Base-by-base conservation (phyloP, 2,329 filamentous ascomycete genomes). In the Fusarium burgessii region DNA sequence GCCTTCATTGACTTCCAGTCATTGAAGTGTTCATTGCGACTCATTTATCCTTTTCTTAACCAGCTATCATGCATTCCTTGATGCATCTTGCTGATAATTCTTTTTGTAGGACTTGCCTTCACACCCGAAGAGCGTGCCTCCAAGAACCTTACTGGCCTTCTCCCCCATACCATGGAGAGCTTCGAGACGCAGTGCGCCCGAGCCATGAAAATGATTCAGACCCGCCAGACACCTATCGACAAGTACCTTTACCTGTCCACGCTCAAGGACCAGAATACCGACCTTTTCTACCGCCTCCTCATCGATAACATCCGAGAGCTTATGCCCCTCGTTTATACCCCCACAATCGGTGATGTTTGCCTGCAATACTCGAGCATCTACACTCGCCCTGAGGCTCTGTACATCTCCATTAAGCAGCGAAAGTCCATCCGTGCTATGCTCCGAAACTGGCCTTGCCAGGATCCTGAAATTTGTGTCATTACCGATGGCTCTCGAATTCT, bases 321-420 rank as follows among this genome's bases (percentile, higher is more conserved):
- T 74, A 95, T 94, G 83, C 93, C 93, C 51, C 85, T 95, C 72
- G 93, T 96, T 77, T 96, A 96, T 84, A 96, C 93, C 20, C 93
- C 93, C 47, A 95, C 93, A 78, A 94, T 99, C 77, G 96, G 96
- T 77, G 95, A 98, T 80, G 96, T 97, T 74, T 99, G 96, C 85
- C 87, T 97, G 80, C 92, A 95, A 83, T 99, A 97, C 89, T 97
- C 95, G 41, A 94, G 95, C 77, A 90, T 98, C 76, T 98, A 97
- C 86, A 97, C 95, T 66, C 92, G 95, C 74, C 95, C 96, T 25
- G 96, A 98, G 86, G 94, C 92, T 72, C 89, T 98, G 82, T 99
- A 98, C 85, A 93, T 99, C 72, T 98, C 95, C 67, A 98, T 93
- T 83, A 93, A 94, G 83, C 95, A 99, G 85, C 91, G 93, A 72